A percentile compares a stretch with the other conserved stretches of the same genome.
These are phyloP conservation scores for Eucalyptus sp. DNA, from an alignment of 345 rosid species.

Conservation along the genomic window DNA sequence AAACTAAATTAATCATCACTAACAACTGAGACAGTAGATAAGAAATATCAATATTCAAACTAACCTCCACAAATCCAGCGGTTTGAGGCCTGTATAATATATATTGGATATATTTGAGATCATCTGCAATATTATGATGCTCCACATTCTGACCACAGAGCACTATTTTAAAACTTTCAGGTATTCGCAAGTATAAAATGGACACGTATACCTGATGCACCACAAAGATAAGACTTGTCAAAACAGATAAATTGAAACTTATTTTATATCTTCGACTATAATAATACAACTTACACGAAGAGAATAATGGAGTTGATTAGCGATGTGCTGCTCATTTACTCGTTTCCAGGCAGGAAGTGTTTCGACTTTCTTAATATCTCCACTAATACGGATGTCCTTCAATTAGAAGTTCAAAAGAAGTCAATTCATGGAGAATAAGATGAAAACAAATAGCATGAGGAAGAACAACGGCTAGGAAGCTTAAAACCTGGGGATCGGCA, in stretches of 20 bases:
- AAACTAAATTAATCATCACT: background rate
- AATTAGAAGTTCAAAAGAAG: background rate
- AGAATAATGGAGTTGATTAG: slow-evolving; percentile 51
- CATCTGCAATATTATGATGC: slow-evolving; percentile 81
- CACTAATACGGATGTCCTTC: slow-evolving; percentile 76
- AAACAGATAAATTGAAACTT: background rate
- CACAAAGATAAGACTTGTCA: background rate
- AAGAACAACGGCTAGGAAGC: background rate
- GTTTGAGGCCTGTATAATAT: slow-evolving; percentile 77
- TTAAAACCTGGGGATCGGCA: slow-evolving; percentile 47
- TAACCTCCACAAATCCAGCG: slow-evolving; percentile 60
- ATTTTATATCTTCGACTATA: background rate
- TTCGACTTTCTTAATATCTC: slow-evolving; percentile 32
- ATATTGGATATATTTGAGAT: slow-evolving; percentile 69
- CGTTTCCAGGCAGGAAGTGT: slow-evolving; percentile 25
- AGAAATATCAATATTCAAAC: background rate
- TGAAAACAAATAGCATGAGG: background rate
- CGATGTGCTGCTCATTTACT: slow-evolving; percentile 58
- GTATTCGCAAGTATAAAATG: slow-evolving; percentile 76
- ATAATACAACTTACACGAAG: slow-evolving; percentile 54
- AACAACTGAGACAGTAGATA: background rate
- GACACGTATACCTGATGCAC: slow-evolving; percentile 60
- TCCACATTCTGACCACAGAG: slow-evolving; percentile 67
- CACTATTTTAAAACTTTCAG: slow-evolving; percentile 50
- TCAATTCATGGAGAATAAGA: background rate